Evolutionary conservation across 2,329 filamentous ascomycete genomes (phyloP).

Genomic region (Chaetomium sp.): DNA sequence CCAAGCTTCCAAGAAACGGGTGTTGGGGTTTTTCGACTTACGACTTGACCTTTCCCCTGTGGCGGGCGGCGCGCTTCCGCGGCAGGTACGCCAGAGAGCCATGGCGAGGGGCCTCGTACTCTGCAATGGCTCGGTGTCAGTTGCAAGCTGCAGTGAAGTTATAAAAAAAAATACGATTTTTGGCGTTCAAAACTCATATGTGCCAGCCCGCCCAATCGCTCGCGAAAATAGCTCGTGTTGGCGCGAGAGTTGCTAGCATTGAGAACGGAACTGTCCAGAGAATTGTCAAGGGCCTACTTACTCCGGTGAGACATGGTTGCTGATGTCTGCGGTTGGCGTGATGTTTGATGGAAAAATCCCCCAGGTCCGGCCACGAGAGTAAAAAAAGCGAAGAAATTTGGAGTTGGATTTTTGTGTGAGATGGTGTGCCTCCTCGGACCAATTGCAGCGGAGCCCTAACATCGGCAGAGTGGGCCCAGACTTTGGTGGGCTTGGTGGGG

Average conservation of each 20-base stretch:
- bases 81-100: slow-evolving; percentile 85
- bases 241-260: slow-evolving; percentile 3
- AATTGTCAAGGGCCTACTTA: slow-evolving; percentile 16
- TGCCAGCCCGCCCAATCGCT: slow-evolving; percentile 2
- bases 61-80: slow-evolving; percentile 86
- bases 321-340: slow-evolving; percentile 23
- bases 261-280: background rate
- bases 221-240: background rate
- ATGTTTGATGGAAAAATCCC: slow-evolving; percentile 22
- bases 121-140: slow-evolving; percentile 20
- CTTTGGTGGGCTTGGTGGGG: no score
- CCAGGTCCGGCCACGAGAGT: slow-evolving; percentile 19
- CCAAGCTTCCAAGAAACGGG: background rate
- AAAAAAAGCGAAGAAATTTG: slow-evolving; percentile 19
- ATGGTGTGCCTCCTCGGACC: slow-evolving; percentile 18
- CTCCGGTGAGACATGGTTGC: slow-evolving; percentile 27
- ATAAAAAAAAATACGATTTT: background rate
- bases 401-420: slow-evolving; percentile 23
- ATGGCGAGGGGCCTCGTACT: slow-evolving; percentile 54
- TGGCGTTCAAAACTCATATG: slow-evolving; percentile 3
- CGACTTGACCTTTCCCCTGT: slow-evolving; percentile 98
- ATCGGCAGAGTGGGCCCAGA: background rate
- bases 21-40: slow-evolving; percentile 44
- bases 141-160: background rate
- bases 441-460: slow-evolving; percentile 25